phyloP scores from a whole-genome alignment of 768 basidiomycete genomes.

The Serpula lacrymans region DNA sequence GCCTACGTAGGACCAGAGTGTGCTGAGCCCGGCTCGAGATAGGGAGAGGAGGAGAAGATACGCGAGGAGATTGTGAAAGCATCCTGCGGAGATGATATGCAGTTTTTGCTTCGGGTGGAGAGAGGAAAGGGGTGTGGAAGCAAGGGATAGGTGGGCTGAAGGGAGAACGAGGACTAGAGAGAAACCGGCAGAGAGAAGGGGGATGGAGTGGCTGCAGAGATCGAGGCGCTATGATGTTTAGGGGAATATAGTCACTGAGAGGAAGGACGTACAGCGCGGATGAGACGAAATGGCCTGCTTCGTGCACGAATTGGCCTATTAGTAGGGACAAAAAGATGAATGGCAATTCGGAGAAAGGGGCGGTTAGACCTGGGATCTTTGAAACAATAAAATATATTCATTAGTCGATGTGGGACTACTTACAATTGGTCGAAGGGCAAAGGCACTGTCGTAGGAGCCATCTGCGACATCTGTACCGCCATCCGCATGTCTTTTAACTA shows the following conservation, averaged over 20 bases:
- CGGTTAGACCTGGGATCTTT: conserved; percentile 81
- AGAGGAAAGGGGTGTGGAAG: conserved; percentile 34
- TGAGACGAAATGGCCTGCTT: conserved; percentile 73
- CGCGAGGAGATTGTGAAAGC: conserved; percentile 72
- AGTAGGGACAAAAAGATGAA: conserved; percentile 61
- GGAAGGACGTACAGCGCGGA: conserved; percentile 61
- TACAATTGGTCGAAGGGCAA: conserved; percentile 28
- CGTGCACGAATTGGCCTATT: conserved; percentile 69
- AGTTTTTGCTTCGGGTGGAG: conserved; percentile 42
- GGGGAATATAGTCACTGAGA: not conserved
- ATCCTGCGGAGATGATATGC: conserved; percentile 70
- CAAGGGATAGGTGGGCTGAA: conserved; percentile 70
- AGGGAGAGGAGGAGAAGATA: conserved; percentile 44
- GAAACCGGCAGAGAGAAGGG: conserved; percentile 57
- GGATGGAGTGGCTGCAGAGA: conserved; percentile 54
- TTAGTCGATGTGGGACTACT: too few relatives aligned
- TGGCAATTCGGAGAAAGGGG: conserved; percentile 70
- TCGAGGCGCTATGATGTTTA: not conserved
- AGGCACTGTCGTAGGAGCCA: conserved; percentile 1
- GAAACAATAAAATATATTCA: conserved; percentile 2
- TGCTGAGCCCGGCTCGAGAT: conserved; percentile 29
- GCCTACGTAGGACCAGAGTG: conserved; percentile 31
- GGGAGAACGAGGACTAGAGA: conserved; percentile 65
- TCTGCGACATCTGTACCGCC: not conserved
- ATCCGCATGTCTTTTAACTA: conserved; percentile 15